Evolutionary conservation across 2,329 filamentous ascomycete species (phyloP), one percentile per base, ranked within the genome.

Genomic region (Stachybotrys chlorohalonatus): DNA sequence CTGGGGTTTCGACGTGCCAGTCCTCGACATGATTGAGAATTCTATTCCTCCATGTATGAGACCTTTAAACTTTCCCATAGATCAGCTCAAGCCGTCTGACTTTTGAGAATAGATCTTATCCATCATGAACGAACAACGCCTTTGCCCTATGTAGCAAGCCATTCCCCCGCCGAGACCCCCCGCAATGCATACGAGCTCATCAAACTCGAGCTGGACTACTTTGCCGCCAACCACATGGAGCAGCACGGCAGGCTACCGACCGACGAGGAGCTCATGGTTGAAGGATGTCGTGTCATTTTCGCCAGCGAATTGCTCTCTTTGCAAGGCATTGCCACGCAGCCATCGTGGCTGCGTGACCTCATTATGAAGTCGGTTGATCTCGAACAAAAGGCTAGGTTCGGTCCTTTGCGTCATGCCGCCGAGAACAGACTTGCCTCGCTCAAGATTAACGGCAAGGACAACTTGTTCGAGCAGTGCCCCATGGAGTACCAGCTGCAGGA

Each of bases 1-100:
- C 68, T 85, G 83, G 82, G 83, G 83, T 74, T 85, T 86, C 58
- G 83, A 85, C 54, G 71, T 73, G 31, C 77, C 80, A 42, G 77
- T 86, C 47, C 72, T 84, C 60, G 75, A 82, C 58, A 79, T 85
- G 73, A 79, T 86, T 62, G 83, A 86, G 67, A 85, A 85, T 63
- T 82, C 82, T 50, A 84, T 86, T 55, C 83, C 83, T 53, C 82
- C 83, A 52, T 85, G 81, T 83, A 76, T 73, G 78, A 71, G 70
- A 65, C 66, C 65, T 62, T 57, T 68, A 51, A 65, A 63, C 55
- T 68, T 64, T 67, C 64, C 66, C 56, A 57, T 69, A 69, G 68
- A 72, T 57, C 63, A 67, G 64, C 60, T 72, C 55, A 60, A 63
- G 60, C 60, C 64, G 47, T 70, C 72, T 77, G 70, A 77, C 68